A percentile compares a stretch with the other conserved stretches of the same genome.
phyloP scores from a whole-genome alignment of 2,329 filamentous ascomycete species.

The Xylariaceae sp. region DNA sequence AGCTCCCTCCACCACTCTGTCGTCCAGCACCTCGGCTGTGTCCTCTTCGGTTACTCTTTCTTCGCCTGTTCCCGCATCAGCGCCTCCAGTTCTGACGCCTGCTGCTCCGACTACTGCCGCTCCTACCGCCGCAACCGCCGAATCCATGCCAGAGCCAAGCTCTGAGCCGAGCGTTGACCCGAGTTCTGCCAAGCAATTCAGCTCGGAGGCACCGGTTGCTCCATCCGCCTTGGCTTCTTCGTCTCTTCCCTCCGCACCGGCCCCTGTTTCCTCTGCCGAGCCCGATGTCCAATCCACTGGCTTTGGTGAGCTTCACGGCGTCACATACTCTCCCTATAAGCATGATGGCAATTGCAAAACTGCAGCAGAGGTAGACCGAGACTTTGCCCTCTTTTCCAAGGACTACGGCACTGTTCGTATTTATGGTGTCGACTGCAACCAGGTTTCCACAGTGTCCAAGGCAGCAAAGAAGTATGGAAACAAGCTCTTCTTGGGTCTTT shows the following conservation, averaged over 20 bases:
- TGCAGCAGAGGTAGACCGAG: constrained; percentile 54
- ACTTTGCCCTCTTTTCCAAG: constrained; percentile 52
- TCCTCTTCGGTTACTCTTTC: constrained; percentile 10
- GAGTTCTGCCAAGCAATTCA: constrained; percentile 15
- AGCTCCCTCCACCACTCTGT: constrained; percentile 10
- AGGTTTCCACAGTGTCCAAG: constrained; percentile 56
- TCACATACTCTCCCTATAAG: constrained; percentile 48
- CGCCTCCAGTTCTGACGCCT: constrained; percentile 11
- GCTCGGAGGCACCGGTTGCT: constrained; percentile 8
- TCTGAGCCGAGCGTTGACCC: constrained; percentile 8
- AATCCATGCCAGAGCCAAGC: constrained; percentile 15
- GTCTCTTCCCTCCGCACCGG: not conserved
- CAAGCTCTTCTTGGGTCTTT: constrained; percentile 72
- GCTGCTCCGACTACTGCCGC: constrained; percentile 7
- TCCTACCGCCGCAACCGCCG: constrained; percentile 6
- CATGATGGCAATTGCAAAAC: constrained; percentile 60
- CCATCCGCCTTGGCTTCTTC: not conserved
- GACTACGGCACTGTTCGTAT: constrained; percentile 63
- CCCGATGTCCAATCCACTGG: constrained; percentile 17
- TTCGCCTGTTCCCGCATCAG: not conserved
- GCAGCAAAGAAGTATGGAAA: constrained; percentile 60
- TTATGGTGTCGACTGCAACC: constrained; percentile 76
- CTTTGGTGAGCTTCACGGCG: constrained; percentile 33
- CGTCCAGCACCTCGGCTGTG: constrained; percentile 1
- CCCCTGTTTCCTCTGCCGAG: constrained; percentile 11